Base-by-base conservation (phyloP, 176 grass and related monocot genomes). In the Bromus sterilis region DNA sequence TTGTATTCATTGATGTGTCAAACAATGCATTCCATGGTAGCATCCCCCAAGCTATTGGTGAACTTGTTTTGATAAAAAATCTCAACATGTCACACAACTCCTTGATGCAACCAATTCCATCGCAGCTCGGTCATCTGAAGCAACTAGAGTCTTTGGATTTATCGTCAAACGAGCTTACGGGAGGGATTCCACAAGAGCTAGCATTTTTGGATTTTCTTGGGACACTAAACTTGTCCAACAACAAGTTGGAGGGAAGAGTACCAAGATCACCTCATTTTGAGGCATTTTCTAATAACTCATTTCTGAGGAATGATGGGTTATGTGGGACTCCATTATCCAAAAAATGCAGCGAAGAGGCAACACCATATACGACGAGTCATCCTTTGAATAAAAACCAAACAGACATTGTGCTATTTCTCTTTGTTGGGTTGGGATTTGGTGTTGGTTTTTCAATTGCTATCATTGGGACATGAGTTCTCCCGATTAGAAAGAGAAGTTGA, bases 131-230 rank as follows among this genome's bases (percentile, higher is more conserved):
- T 5, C 10, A 23, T 23, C 39, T 92, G 67, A 14, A 9, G 0
- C 62, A 77, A 2, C 26, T 89, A 7, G 86, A 92, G 46, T 64
- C 83, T n/a, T 61, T 89, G 18, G 90, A 92, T 23, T 39, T 92
- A 0, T 92, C 86, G 0, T 82, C 14, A 6, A 92, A 89, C 30
- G 24, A 72, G 26, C 86, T 92, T n/a, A 77, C 79, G 1, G 83
- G 86, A 5, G 16, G 18, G 11, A 89, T 89, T 8, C 86, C 90
- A 1, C 5, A 40, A 3, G 66, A 29, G 5, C 3, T 92, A 78
- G 77, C 79, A 36, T 83, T 67, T 0, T 26, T 92, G 39, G 41
- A 89, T 33, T 79, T 76, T 18, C 86, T 92, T 2, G 23, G 34
- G 40, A 30, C 18, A 13, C 6, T 89, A 11, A 79, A 92, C n/a